phyloP scores from a whole-genome alignment of 352 stramenopile species.

The Pythium plurisporium region DNA sequence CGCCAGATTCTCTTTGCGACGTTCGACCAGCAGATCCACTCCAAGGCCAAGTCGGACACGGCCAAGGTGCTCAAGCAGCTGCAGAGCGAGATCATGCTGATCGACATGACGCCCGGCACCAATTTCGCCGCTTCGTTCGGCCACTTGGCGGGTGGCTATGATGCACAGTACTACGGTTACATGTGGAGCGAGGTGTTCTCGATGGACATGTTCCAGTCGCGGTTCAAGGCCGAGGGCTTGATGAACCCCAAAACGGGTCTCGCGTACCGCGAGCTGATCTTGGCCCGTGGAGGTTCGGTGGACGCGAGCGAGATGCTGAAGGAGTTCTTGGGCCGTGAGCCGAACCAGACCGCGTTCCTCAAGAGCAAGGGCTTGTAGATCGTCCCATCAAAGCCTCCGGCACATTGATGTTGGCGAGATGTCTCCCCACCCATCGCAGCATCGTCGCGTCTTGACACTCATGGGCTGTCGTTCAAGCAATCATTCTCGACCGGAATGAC shows the following conservation, averaged over 20 bases:
- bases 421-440: too few relatives aligned
- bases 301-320: conserved; percentile 77
- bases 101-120: conserved; percentile 81
- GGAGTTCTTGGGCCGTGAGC: conserved; percentile 74
- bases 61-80: conserved; percentile 73
- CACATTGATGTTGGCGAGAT: neutral
- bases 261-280: conserved; percentile 82
- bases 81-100: conserved; percentile 82
- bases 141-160: conserved; percentile 75
- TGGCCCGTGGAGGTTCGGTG: conserved; percentile 75
- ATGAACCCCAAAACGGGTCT: conserved; percentile 80
- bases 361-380: conserved; percentile 67
- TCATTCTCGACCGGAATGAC: neutral
- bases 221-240: conserved; percentile 81
- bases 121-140: conserved; percentile 85
- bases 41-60: conserved; percentile 78
- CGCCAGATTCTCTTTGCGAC: conserved; percentile 77
- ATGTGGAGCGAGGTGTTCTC: conserved; percentile 89
- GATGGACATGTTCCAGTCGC: conserved; percentile 88
- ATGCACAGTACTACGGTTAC: conserved; percentile 86
- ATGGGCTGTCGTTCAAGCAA: neutral
- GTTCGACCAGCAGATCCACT: conserved; percentile 86
- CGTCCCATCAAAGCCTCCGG: too few relatives aligned
- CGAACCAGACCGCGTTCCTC: conserved; percentile 80
- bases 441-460: too few relatives aligned